Evolutionary conservation across 768 basidiomycete species (phyloP).

Genomic region (Leccinum sublutescens): DNA sequence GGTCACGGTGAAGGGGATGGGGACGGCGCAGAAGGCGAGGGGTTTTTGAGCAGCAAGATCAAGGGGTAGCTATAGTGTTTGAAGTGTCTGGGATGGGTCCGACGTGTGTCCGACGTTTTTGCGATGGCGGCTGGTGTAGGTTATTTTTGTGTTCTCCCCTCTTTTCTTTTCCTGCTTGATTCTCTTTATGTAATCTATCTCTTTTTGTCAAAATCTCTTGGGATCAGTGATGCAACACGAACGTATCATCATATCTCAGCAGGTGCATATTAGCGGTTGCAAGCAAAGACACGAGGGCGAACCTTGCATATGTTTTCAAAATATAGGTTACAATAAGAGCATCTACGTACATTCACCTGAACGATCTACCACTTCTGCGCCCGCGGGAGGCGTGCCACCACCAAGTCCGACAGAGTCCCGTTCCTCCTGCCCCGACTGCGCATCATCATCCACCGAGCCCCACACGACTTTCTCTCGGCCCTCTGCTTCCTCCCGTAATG

Average conservation of each 20-base stretch:
- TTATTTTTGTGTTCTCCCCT: not conserved
- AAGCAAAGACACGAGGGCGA: not conserved
- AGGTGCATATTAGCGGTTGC: not conserved
- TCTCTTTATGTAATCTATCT: not conserved
- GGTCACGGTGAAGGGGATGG: conserved; percentile 12
- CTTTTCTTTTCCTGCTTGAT: no score
- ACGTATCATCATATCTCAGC: not conserved
- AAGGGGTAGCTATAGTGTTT: conserved; percentile 7
- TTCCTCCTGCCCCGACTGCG: not conserved
- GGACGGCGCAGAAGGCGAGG: conserved; percentile 33
- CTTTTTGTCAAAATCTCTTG: not conserved
- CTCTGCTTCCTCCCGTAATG: conserved; percentile 36
- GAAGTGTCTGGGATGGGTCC: not conserved
- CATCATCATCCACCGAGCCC: conserved; percentile 20
- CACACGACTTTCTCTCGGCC: conserved; percentile 49
- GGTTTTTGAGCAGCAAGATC: conserved; percentile 28
- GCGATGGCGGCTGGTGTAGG: not conserved
- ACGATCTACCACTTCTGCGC: not conserved
- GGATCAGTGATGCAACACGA: not conserved
- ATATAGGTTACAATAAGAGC: not conserved
- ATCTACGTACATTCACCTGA: not conserved
- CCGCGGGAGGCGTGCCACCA: not conserved
- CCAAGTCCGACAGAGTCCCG: not conserved
- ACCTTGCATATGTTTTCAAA: no score
- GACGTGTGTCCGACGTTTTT: not conserved